Evolutionary conservation across 1,139 yeast species (phyloP).

Genomic region (Nakaseomyces glabratus): DNA sequence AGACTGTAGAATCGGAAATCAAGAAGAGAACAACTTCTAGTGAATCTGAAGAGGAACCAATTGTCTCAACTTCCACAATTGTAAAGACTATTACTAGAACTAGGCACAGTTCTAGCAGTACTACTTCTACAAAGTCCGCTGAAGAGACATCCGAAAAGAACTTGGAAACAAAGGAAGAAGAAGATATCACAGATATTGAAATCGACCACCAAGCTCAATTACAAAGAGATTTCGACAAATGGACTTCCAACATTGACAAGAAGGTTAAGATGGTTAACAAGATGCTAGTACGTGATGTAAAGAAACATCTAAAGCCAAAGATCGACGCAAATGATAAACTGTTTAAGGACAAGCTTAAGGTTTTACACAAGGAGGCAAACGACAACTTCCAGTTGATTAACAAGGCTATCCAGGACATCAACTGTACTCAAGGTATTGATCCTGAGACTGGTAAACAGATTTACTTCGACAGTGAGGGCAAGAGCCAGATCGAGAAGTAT

Average conservation of each 20-base stretch:
- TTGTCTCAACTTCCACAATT: slow-evolving; percentile 4
- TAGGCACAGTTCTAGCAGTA: background rate
- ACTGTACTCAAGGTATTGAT: slow-evolving; percentile 40
- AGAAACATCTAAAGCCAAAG: slow-evolving; percentile 11
- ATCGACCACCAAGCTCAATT: slow-evolving; percentile 10
- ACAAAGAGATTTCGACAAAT: slow-evolving; percentile 5
- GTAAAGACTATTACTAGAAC: slow-evolving; percentile 1
- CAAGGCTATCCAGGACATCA: slow-evolving; percentile 40
- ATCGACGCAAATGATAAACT: slow-evolving; percentile 9
- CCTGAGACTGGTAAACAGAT: slow-evolving; percentile 35
- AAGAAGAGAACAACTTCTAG: background rate
- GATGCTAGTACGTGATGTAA: slow-evolving; percentile 9
- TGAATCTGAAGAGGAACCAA: background rate
- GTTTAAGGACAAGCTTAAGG: slow-evolving; percentile 29
- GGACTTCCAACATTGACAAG: slow-evolving; percentile 4
- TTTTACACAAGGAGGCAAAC: slow-evolving; percentile 33
- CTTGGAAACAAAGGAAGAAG: slow-evolving; percentile 8
- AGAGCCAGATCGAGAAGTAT: slow-evolving; percentile 30
- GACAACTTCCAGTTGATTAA: slow-evolving; percentile 36
- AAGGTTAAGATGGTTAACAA: slow-evolving; percentile 4
- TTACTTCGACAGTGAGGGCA: slow-evolving; percentile 31
- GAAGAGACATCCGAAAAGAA: too few relatives aligned
- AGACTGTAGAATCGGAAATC: background rate
- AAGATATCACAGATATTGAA: slow-evolving; percentile 11
- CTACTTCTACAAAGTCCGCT: background rate